Conservation (phyloP, 805 yeast species). For the Teunomyces panamensis region DNA sequence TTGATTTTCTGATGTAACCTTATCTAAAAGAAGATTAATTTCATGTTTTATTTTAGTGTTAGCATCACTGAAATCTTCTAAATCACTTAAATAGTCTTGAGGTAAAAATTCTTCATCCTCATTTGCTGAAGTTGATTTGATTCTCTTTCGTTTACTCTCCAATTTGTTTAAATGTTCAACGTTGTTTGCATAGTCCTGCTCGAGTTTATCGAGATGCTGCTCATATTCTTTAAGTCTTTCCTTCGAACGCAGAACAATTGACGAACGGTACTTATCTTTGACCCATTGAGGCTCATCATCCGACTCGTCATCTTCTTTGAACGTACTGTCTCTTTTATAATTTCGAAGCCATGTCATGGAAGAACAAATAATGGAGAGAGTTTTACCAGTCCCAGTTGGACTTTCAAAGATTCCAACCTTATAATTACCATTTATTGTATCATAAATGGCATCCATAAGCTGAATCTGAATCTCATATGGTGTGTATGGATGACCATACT, state of each 20-base stretch:
- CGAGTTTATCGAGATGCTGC: slow-evolving; percentile 33
- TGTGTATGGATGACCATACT: slow-evolving; percentile 69
- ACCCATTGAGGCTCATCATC: slow-evolving; percentile 76
- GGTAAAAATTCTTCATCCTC: slow-evolving; percentile 24
- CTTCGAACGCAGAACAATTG: slow-evolving; percentile 26
- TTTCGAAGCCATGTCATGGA: slow-evolving; percentile 79
- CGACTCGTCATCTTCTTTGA: slow-evolving; percentile 19
- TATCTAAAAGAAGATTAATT: slow-evolving; percentile 45
- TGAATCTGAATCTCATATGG: slow-evolving; percentile 80
- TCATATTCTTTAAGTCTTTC: slow-evolving; percentile 38
- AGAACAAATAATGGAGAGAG: slow-evolving; percentile 81
- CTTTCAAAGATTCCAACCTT: slow-evolving; percentile 84
- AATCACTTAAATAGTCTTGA: slow-evolving; percentile 35
- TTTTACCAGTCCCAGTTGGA: slow-evolving; percentile 95
- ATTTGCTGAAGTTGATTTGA: slow-evolving; percentile 1
- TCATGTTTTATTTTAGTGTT: slow-evolving; percentile 42
- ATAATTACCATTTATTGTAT: slow-evolving; percentile 48
- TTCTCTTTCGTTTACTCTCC: slow-evolving; percentile 6
- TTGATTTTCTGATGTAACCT: slow-evolving; percentile 31
- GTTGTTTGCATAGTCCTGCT: slow-evolving; percentile 18
- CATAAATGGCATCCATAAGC: slow-evolving; percentile 74
- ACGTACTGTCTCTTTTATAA: slow-evolving; percentile 28
- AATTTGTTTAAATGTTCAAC: slow-evolving; percentile 12
- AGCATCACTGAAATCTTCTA: slow-evolving; percentile 17
- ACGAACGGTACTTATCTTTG: slow-evolving; percentile 31